These are phyloP conservation scores for Theileria parva DNA, from an alignment of 169 alveolate genomes.

Conservation along the genomic window DNA sequence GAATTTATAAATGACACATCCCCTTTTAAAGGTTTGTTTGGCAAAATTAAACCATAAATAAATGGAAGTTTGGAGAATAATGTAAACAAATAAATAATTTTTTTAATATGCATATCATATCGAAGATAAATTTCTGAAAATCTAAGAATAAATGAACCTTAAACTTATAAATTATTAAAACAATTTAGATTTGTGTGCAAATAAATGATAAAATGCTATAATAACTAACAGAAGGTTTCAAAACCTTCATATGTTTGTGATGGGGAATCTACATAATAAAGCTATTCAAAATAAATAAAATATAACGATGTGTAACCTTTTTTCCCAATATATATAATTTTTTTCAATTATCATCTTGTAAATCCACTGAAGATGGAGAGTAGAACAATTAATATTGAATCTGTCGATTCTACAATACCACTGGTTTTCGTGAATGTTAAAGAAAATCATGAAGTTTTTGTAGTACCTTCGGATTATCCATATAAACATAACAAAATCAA, in stretches of 20 bases:
- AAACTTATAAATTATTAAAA: too few species aligned
- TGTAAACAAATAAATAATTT: background rate
- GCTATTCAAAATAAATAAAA: background rate
- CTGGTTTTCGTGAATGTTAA: conserved; percentile 47
- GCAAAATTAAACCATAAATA: background rate
- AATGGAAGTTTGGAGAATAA: conserved; percentile 8
- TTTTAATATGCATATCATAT: conserved; percentile 3
- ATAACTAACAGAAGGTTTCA: background rate
- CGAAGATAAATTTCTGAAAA: background rate
- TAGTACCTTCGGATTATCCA: conserved; percentile 57
- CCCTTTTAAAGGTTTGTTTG: background rate
- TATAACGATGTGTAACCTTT: conserved; percentile 2
- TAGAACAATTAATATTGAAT: background rate
- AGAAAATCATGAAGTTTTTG: conserved; percentile 34
- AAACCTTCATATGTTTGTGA: background rate
- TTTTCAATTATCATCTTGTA: background rate
- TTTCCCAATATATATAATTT: background rate
- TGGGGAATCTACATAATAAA: background rate
- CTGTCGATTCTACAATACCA: conserved; percentile 24
- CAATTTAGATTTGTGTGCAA: background rate
- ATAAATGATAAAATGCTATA: background rate
- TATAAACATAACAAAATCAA: conserved; percentile 24
- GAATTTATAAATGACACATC: conserved; percentile 5
- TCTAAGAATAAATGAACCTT: background rate
- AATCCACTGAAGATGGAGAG: background rate